Evolutionary conservation across 257 asterid genomes (phyloP).

Genomic region (Osmanthus fragrans): DNA sequence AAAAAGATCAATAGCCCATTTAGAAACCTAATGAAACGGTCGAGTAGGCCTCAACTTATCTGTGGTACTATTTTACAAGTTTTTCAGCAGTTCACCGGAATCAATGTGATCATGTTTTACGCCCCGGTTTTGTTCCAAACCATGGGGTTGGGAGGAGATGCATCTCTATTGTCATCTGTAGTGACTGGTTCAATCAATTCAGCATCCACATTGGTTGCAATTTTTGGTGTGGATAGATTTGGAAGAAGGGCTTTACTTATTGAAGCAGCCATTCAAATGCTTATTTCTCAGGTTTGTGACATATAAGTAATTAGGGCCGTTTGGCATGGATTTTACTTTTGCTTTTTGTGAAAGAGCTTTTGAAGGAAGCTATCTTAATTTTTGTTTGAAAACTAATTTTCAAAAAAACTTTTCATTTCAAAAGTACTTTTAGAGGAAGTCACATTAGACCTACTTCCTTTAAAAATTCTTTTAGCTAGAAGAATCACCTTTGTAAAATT

Average conservation of each 20-base stretch:
- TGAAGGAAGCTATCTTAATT: no score
- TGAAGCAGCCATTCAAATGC: slow-evolving; percentile 48
- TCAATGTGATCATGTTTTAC: slow-evolving; percentile 54
- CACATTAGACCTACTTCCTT: no score
- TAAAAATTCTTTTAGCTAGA: no score
- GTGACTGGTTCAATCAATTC: slow-evolving; percentile 46
- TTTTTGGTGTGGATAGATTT: slow-evolving; percentile 37
- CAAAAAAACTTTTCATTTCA: no score
- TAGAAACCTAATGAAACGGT: slow-evolving; percentile 29
- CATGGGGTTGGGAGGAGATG: slow-evolving; percentile 45
- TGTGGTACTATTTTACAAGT: slow-evolving; percentile 29
- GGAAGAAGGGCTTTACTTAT: slow-evolving; percentile 44
- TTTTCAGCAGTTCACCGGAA: slow-evolving; percentile 62
- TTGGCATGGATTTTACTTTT: no score
- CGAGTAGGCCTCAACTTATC: slow-evolving; percentile 33
- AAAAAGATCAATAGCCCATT: slow-evolving; percentile 33
- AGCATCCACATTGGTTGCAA: slow-evolving; percentile 36
- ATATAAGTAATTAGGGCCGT: no score
- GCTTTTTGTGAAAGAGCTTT: no score
- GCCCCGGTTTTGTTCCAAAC: slow-evolving; percentile 61
- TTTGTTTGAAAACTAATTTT: no score
- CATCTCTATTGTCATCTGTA: slow-evolving; percentile 47
- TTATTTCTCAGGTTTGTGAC: slow-evolving; percentile 36
- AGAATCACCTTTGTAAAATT: no score
- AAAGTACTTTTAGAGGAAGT: no score